Evolutionary conservation across 2,329 filamentous ascomycete species (phyloP).

Genomic region (Trichoderma guizhouense): DNA sequence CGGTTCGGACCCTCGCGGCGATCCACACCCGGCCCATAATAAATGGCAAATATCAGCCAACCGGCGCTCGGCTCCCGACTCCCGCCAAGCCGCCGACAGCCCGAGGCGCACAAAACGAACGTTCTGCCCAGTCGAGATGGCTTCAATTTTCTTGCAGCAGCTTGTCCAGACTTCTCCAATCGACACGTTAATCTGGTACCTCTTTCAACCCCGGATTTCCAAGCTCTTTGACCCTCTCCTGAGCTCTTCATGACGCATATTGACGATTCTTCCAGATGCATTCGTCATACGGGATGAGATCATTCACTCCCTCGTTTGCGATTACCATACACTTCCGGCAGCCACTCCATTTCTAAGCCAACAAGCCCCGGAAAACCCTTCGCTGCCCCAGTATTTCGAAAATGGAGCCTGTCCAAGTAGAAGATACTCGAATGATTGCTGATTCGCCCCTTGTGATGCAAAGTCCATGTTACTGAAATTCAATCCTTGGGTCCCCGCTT

Average conservation of each 20-base stretch:
- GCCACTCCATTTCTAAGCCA: slow-evolving; percentile 16
- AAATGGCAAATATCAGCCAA: not conserved
- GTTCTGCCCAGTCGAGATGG: slow-evolving; percentile 1
- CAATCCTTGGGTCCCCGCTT: slow-evolving; percentile 8
- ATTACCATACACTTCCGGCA: not conserved
- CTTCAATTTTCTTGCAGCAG: not conserved
- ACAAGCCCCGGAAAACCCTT: slow-evolving; percentile 17
- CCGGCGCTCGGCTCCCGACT: slow-evolving; percentile 15
- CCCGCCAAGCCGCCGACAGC: slow-evolving; percentile 15
- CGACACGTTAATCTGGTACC: not conserved
- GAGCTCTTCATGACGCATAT: not conserved
- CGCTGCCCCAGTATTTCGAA: slow-evolving; percentile 12
- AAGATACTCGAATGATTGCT: slow-evolving; percentile 1
- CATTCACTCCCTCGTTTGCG: slow-evolving; percentile 9
- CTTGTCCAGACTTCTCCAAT: not conserved
- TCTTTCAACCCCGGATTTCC: not conserved
- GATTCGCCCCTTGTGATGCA: not conserved
- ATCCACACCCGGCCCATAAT: not conserved
- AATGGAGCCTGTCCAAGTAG: slow-evolving; percentile 7
- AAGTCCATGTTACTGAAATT: not conserved
- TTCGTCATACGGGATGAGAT: slow-evolving; percentile 16
- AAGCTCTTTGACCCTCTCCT: not conserved
- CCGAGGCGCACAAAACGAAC: not conserved
- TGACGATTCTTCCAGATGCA: slow-evolving; percentile 12
- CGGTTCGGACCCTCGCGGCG: slow-evolving; percentile 13